A percentile compares a stretch with the other conserved stretches of the same genome.
phyloP scores from a whole-genome alignment of 2,329 filamentous ascomycete species.

The Penicillium sp. region DNA sequence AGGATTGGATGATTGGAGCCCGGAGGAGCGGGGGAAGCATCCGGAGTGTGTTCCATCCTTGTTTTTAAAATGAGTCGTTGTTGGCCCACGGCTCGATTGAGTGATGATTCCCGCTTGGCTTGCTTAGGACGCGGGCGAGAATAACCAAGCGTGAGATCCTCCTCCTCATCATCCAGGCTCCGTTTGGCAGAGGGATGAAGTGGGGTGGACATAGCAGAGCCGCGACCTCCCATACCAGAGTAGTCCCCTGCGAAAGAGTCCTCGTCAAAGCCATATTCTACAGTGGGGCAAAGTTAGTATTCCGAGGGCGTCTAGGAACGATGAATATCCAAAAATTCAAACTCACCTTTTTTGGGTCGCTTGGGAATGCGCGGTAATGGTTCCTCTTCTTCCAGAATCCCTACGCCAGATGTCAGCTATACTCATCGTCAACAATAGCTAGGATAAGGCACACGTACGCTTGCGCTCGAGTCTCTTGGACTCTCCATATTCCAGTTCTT shows the following conservation, averaged over 20 bases:
- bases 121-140: slow-evolving; percentile 43
- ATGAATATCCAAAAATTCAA: not conserved
- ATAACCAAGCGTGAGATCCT: slow-evolving; percentile 39
- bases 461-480: slow-evolving; percentile 50
- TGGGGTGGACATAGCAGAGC: slow-evolving; percentile 39
- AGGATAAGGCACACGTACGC: slow-evolving; percentile 30
- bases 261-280: slow-evolving; percentile 35
- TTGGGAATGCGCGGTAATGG: slow-evolving; percentile 46
- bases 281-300: slow-evolving; percentile 4
- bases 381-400: slow-evolving; percentile 51
- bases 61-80: slow-evolving; percentile 48
- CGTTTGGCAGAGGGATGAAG: slow-evolving; percentile 39
- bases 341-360: slow-evolving; percentile 45
- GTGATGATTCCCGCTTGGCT: slow-evolving; percentile 39
- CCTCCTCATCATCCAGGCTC: slow-evolving; percentile 42
- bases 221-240: slow-evolving; percentile 29
- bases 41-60: slow-evolving; percentile 44
- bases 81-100: slow-evolving; percentile 36
- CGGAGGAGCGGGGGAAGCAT: slow-evolving; percentile 46
- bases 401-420: slow-evolving; percentile 24
- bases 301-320: not conserved
- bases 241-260: slow-evolving; percentile 35
- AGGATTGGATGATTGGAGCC: slow-evolving; percentile 44
- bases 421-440: not conserved
- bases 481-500: slow-evolving; percentile 51